Evolutionary conservation across 306 rosid genomes (phyloP).

Genomic region (Cicer arietinum): DNA sequence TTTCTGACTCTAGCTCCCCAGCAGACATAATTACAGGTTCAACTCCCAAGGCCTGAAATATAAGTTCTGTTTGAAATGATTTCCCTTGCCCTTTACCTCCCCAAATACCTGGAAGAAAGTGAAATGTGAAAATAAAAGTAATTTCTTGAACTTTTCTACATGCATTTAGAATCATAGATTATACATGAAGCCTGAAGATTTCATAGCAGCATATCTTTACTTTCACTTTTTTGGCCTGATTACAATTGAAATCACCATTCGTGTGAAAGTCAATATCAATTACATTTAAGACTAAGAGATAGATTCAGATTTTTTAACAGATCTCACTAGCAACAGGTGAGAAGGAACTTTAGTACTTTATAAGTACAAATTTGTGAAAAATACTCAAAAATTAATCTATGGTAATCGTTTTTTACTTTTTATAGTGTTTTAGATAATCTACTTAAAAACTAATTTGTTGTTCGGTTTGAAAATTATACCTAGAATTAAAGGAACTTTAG

Average conservation of each 20-base stretch:
- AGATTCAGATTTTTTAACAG: neutral
- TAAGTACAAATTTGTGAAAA: slow-evolving; percentile 16
- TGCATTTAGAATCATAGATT: neutral
- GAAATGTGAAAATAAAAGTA: slow-evolving; percentile 12
- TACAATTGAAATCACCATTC: slow-evolving; percentile 14
- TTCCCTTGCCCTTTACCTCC: slow-evolving; percentile 99
- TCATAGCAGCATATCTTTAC: slow-evolving; percentile 3
- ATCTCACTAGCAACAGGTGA: slow-evolving; percentile 17
- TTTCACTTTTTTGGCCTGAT: slow-evolving; percentile 20
- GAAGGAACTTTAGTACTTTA: neutral
- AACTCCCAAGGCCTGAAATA: slow-evolving; percentile 91
- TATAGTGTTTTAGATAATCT: too few relatives aligned
- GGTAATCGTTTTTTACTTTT: neutral
- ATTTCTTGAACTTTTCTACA: slow-evolving; percentile 15
- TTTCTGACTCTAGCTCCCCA: slow-evolving; percentile 95
- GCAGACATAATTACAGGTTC: slow-evolving; percentile 98
- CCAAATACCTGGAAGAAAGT: slow-evolving; percentile 75
- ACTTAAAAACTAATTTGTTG: neutral
- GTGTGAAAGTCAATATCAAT: slow-evolving; percentile 27
- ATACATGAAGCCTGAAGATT: slow-evolving; percentile 23
- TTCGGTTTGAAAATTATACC: slow-evolving; percentile 54
- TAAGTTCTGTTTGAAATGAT: slow-evolving; percentile 96
- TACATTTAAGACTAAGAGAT: slow-evolving; percentile 12
- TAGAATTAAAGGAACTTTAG: slow-evolving; percentile 89
- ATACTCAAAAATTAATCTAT: slow-evolving; percentile 3